Evolutionary conservation across 225 moss, liverwort and hornwort genomes (phyloP), one percentile per base, ranked within the genome.

Genomic region (Sphagnum contortum): DNA sequence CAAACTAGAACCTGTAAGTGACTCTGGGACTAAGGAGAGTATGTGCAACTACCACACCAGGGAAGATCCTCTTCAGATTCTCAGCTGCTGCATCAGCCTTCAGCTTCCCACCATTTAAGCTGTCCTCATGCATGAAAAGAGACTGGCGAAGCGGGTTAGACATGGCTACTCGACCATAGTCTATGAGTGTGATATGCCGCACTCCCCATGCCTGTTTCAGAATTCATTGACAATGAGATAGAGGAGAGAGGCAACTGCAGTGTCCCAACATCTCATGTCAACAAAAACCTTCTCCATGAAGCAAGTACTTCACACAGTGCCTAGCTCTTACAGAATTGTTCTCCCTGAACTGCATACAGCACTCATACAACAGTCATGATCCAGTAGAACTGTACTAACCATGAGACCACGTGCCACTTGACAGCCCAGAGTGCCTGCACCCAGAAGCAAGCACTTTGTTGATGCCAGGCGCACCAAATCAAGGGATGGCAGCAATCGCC

Each of bases 361-460:
- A 29, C 29, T 29, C 29, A 29, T 29, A 29, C 29, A 29, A 29
- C 29, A 29, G 29, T 29, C 29, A 29, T 29, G 29, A 29, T 29
- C 29, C 0, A 29, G 29, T 1, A 29, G 29, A 1, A 29, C 29
- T 29, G 1, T 29, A 6, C 74, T 80, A 68, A 98, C 96, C 93
- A 98, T 87, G 45, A 98, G 68, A 62, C 85, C 82, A 51, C 98
- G 87, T 69, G 98, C 89, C 70, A 98, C 98, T 74, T 98, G 92
- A 75, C 98, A 98, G 60, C 98, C 98, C 48, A 98, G 80, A 63
- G 98, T 93, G 66, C 98, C 98, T 63, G 98, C 98, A 70, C 98
- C 98, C 63, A 98, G 66, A 63, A 98, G 77, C 3, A 98, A 73
- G 73, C 98, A 98, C 67, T 89, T 98, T 44, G 90, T 89, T 64